A percentile compares a stretch with the other conserved stretches of the same genome.
Evolutionary conservation across 352 stramenopile genomes (phyloP).

Genomic region (Halophytophthora batemanensis): DNA sequence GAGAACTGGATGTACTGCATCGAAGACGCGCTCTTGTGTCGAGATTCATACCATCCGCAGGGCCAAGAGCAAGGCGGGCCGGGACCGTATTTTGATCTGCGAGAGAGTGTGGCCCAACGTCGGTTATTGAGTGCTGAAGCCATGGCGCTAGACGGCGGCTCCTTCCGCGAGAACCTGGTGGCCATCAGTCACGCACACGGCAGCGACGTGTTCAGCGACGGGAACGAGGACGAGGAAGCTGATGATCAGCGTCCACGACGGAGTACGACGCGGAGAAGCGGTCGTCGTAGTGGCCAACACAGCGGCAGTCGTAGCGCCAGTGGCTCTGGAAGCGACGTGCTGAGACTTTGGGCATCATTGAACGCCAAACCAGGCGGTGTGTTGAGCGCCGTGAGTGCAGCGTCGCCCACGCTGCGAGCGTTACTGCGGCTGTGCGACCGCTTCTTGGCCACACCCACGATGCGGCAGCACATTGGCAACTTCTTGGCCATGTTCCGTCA

Average conservation of each 20-base stretch:
- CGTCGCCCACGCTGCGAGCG: slow-evolving; percentile 23
- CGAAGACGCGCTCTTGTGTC: slow-evolving; percentile 68
- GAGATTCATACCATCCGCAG: slow-evolving; percentile 62
- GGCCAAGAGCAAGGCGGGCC: slow-evolving; percentile 8
- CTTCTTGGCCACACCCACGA: slow-evolving; percentile 37
- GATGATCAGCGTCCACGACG: slow-evolving; percentile 31
- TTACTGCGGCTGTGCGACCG: slow-evolving; percentile 44
- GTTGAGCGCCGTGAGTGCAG: slow-evolving; percentile 27
- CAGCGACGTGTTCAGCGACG: slow-evolving; percentile 17
- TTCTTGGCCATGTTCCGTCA: slow-evolving; percentile 55
- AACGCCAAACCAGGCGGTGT: slow-evolving; percentile 37
- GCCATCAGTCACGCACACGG: slow-evolving; percentile 28
- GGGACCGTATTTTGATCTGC: slow-evolving; percentile 38
- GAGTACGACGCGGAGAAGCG: slow-evolving; percentile 21
- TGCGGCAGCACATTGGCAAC: slow-evolving; percentile 36
- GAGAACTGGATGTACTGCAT: slow-evolving; percentile 84
- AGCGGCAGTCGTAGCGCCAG: slow-evolving; percentile 13
- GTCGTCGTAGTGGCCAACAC: slow-evolving; percentile 6
- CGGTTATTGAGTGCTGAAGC: slow-evolving; percentile 55
- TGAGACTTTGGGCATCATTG: slow-evolving; percentile 30
- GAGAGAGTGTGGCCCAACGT: slow-evolving; percentile 52
- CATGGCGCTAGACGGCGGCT: slow-evolving; percentile 34
- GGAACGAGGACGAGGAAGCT: slow-evolving; percentile 31
- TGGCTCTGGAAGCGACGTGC: slow-evolving; percentile 24
- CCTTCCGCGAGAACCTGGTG: slow-evolving; percentile 19